Percentiles rank a stretch among this genome's conserved stretches.
These are phyloP conservation scores for Biancaea sappan DNA, from an alignment of 306 rosid genomes.

Conservation along the genomic window DNA sequence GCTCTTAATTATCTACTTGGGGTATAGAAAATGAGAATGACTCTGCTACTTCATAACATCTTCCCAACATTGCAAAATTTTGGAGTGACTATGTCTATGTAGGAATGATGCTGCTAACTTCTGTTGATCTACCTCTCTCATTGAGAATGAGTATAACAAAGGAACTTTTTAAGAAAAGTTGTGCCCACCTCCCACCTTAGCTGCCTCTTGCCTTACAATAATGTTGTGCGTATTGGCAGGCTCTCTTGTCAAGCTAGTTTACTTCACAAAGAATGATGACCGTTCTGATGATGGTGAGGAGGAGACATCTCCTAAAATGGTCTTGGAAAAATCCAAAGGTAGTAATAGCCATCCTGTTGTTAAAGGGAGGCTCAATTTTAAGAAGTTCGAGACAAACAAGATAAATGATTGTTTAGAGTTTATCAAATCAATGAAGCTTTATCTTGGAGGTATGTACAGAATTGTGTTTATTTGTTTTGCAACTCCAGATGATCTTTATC, in stretches of 20 bases:
- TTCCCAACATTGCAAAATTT: neutral
- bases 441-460: slow-evolving; percentile 52
- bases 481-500: slow-evolving; percentile 18
- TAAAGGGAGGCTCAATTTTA: slow-evolving; percentile 81
- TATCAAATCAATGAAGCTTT: slow-evolving; percentile 68
- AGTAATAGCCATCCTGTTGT: slow-evolving; percentile 42
- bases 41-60: neutral
- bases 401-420: slow-evolving; percentile 79
- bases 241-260: slow-evolving; percentile 77
- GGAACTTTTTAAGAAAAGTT: slow-evolving; percentile 20
- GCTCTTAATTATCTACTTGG: neutral
- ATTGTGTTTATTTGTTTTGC: slow-evolving; percentile 15
- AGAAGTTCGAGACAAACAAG: slow-evolving; percentile 79
- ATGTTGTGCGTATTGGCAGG: slow-evolving; percentile 54
- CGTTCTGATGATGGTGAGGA: slow-evolving; percentile 39
- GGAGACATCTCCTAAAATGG: slow-evolving; percentile 40
- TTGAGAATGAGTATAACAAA: neutral
- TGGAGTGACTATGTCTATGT: neutral
- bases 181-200: neutral
- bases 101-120: neutral
- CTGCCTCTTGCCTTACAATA: slow-evolving; percentile 7
- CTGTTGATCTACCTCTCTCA: slow-evolving; percentile 10
- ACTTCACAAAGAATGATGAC: slow-evolving; percentile 64
- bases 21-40: slow-evolving; percentile 6
- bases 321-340: slow-evolving; percentile 40